Percentiles rank a stretch among this genome's conserved stretches.
Evolutionary conservation across 1,139 yeast genomes (phyloP).

Genomic region (Suhomyces yuchorum): DNA sequence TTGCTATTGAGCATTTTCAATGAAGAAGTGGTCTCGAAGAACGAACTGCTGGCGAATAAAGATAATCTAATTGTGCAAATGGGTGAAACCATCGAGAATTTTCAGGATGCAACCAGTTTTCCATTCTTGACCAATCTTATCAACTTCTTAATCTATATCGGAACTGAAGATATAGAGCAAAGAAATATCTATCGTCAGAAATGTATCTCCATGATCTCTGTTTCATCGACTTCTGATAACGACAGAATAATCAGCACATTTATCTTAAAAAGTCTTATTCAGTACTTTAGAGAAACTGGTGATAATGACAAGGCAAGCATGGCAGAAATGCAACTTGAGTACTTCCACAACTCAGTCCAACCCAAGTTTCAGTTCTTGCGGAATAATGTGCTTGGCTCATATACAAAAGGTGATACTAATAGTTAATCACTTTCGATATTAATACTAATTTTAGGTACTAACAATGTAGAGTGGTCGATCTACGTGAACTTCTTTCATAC

Average conservation of each 20-base stretch:
- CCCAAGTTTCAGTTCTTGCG: constrained; percentile 21
- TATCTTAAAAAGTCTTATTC: constrained; percentile 23
- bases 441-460: too few species aligned
- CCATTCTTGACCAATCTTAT: constrained; percentile 23
- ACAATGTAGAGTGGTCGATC: too few species aligned
- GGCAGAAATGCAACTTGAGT: constrained; percentile 27
- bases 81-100: constrained; percentile 10
- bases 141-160: constrained; percentile 20
- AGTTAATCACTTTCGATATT: too few species aligned
- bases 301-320: constrained; percentile 27
- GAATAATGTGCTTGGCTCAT: constrained; percentile 8
- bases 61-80: constrained; percentile 12
- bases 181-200: constrained; percentile 19
- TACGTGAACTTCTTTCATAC: too few species aligned
- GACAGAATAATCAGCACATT: constrained; percentile 26
- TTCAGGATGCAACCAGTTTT: constrained; percentile 15
- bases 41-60: constrained; percentile 5
- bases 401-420: background rate
- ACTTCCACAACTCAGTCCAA: constrained; percentile 17
- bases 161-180: constrained; percentile 19
- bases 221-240: constrained; percentile 20
- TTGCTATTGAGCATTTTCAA: constrained; percentile 15
- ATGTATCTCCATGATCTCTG: constrained; percentile 20
- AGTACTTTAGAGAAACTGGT: constrained; percentile 22
- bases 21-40: constrained; percentile 9